phyloP scores from a whole-genome alignment of 257 asterid species.

The Misopates orontium region DNA sequence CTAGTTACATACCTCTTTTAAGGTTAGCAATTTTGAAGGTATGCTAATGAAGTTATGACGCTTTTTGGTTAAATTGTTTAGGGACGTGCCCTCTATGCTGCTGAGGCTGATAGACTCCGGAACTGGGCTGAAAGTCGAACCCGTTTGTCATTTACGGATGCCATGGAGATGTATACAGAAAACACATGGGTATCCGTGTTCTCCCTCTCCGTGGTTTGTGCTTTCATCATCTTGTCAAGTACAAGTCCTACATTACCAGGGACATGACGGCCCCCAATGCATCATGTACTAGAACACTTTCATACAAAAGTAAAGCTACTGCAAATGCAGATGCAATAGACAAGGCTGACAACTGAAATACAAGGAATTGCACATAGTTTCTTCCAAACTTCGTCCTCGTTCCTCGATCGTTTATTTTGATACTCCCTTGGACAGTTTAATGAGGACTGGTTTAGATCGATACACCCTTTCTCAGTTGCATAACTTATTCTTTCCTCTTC shows the following conservation, averaged over 20 bases:
- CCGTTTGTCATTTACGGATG: conserved; percentile 88
- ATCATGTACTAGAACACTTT: not conserved
- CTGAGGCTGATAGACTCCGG: conserved; percentile 95
- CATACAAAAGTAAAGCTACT: not conserved
- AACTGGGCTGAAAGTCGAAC: conserved; percentile 98
- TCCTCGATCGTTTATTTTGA: not conserved
- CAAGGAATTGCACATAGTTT: conserved; percentile 20
- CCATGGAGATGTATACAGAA: conserved; percentile 97
- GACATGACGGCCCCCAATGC: conserved; percentile 30
- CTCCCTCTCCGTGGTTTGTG: conserved; percentile 93
- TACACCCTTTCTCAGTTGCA: not conserved
- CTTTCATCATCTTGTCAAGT: conserved; percentile 90
- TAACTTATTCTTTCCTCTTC: not conserved
- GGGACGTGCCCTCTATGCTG: conserved; percentile 95
- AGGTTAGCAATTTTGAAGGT: too few species aligned
- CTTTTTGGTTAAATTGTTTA: conserved; percentile 20
- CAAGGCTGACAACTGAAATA: not conserved
- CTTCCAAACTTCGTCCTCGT: not conserved
- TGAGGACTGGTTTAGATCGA: not conserved
- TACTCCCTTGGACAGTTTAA: not conserved
- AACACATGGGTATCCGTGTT: conserved; percentile 94
- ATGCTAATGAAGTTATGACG: too few species aligned
- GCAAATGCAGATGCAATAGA: not conserved
- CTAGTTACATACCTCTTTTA: too few species aligned
- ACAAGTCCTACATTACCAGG: conserved; percentile 63